Evolutionary conservation across 75 land plant genomes (phyloP), one percentile per base, ranked within the genome.

Genomic region (Adiantum capillusveneris): DNA sequence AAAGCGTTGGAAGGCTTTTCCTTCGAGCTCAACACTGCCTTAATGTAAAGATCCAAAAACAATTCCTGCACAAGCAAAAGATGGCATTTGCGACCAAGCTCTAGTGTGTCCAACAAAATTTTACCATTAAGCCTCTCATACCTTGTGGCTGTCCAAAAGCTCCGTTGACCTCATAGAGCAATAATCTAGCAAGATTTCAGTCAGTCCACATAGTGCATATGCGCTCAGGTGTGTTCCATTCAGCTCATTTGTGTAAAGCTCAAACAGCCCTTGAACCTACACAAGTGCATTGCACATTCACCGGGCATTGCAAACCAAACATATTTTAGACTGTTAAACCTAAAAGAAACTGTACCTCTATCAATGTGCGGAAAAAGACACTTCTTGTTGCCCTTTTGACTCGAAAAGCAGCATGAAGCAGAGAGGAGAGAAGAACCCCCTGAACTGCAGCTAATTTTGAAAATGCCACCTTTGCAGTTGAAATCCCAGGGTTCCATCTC

Each of bases 11-110:
- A 28, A 27, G 97, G 99, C 69, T 80, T 87, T 31, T 90, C 97
- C 54, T 63, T 81, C 31, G 99, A 73, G 64, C 62, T 82, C 7
- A 90, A 50, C 61, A 90, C 86, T 36, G 77, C 42, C 65, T 82
- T 86, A 7, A 90, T 75, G 71, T 95, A 95, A 18, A 91, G 31
- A 11, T 95, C 97, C 66, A 84, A 71, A 64, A 95, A 95, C 51
- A 68, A 52, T 25, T 74, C 73, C 99, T 95, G 93, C 68, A 56
- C 11, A 64, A 27, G 48, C 17, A 31, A 67, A 29, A 39, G 25
- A 19, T n/a, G 2, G 13, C 37, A 34, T 34, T 41, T n/a, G 17
- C 18, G 28, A 21, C 24, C 13, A 30, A 58, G 45, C 16, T 60
- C 24, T 60, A 20, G n/a, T 20, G 49, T 24, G 31, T 16, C n/a